These are phyloP conservation scores for Ephemerocybe angulata DNA, from an alignment of 768 basidiomycete genomes.

Conservation along the genomic window DNA sequence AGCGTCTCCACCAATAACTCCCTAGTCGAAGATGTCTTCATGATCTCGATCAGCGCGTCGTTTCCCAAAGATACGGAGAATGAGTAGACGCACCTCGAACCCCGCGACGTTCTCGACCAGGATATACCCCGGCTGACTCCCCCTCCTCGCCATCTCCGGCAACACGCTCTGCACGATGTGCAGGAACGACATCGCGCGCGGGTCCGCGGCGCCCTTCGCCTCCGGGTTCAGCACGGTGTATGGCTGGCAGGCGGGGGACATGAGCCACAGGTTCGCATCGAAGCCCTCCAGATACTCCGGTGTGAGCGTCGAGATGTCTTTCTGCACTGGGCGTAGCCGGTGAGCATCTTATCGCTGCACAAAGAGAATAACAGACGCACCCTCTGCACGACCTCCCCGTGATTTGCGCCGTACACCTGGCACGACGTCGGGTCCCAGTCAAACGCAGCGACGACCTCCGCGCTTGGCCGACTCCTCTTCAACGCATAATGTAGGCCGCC, in stretches of 20 bases:
- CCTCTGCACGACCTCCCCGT: slow-evolving; percentile 48
- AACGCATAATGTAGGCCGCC: slow-evolving; percentile 75
- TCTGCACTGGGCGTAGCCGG: slow-evolving; percentile 25
- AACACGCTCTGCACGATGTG: slow-evolving; percentile 63
- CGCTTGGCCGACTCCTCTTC: slow-evolving; percentile 43
- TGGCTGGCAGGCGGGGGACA: slow-evolving; percentile 82
- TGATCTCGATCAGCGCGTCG: neutral
- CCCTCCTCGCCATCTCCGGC: slow-evolving; percentile 46
- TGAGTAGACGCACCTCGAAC: slow-evolving; percentile 55
- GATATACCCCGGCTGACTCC: slow-evolving; percentile 52
- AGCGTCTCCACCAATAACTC: slow-evolving; percentile 51
- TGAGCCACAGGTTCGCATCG: slow-evolving; percentile 65
- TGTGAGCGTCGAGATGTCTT: slow-evolving; percentile 59
- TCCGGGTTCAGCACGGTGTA: slow-evolving; percentile 76
- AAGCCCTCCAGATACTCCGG: slow-evolving; percentile 42
- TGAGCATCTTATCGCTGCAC: neutral
- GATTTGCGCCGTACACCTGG: slow-evolving; percentile 64
- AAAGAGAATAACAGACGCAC: too few relatives aligned
- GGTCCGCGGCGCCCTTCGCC: slow-evolving; percentile 68
- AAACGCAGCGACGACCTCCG: slow-evolving; percentile 59
- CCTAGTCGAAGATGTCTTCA: slow-evolving; percentile 64
- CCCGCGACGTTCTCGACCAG: slow-evolving; percentile 82
- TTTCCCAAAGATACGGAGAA: slow-evolving; percentile 7
- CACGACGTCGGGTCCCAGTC: slow-evolving; percentile 81
- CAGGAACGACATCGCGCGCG: slow-evolving; percentile 72